These are phyloP conservation scores for Clarkia xantiana DNA, from an alignment of 345 rosid genomes.

Conservation along the genomic window DNA sequence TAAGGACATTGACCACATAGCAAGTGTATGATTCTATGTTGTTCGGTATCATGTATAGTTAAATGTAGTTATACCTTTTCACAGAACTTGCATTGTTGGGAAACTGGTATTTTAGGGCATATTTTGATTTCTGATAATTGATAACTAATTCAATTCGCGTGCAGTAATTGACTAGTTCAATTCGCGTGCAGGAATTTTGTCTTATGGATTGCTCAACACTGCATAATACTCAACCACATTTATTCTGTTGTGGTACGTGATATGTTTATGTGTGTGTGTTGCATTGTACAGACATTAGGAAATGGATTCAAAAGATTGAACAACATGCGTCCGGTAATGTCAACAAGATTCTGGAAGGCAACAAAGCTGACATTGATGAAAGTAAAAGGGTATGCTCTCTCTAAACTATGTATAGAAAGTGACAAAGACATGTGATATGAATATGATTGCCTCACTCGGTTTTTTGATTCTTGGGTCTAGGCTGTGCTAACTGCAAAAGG, in stretches of 20 bases:
- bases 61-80: background rate
- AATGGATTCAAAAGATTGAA: constrained; percentile 98
- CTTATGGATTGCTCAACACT: no score
- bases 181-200: constrained; percentile 44
- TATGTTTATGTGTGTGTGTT: constrained; percentile 13
- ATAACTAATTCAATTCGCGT: no score
- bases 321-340: constrained; percentile 99
- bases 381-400: constrained; percentile 80
- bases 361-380: constrained; percentile 99
- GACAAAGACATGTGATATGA: background rate
- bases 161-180: no score
- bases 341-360: constrained; percentile 89
- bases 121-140: no score
- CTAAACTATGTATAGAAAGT: background rate
- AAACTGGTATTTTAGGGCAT: no score
- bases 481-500: constrained; percentile 95
- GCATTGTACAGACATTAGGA: constrained; percentile 65
- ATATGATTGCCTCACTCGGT: background rate
- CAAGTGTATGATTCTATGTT: background rate
- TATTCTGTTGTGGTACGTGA: no score
- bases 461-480: constrained; percentile 18
- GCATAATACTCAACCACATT: no score
- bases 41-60: no score
- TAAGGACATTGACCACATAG: constrained; percentile 13
- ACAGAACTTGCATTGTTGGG: background rate